A percentile compares a stretch with the other conserved stretches of the same genome.
These are phyloP conservation scores for Antrodiella citrinella DNA, from an alignment of 768 basidiomycete species.

Conservation along the genomic window DNA sequence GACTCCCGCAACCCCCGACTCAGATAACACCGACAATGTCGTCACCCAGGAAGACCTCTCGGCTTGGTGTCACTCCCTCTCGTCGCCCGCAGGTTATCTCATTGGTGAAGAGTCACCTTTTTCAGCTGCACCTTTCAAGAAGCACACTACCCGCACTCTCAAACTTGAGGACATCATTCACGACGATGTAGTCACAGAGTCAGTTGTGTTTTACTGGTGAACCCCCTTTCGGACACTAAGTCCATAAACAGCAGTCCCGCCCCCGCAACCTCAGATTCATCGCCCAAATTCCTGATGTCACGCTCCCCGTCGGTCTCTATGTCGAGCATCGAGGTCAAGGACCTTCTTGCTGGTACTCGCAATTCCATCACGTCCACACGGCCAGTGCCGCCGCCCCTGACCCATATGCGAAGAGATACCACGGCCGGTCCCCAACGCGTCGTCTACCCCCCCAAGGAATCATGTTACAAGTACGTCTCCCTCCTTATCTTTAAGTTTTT, in stretches of 20 bases:
- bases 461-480: slow-evolving; percentile 61
- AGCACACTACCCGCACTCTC: slow-evolving; percentile 50
- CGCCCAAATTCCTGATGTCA: background rate
- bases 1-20: slow-evolving; percentile 62
- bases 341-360: slow-evolving; percentile 15
- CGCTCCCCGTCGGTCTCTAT: slow-evolving; percentile 3
- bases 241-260: slow-evolving; percentile 1
- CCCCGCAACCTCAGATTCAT: slow-evolving; percentile 3
- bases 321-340: background rate
- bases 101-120: slow-evolving; percentile 25
- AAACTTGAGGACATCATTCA: slow-evolving; percentile 68
- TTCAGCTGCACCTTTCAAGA: slow-evolving; percentile 27
- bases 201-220: slow-evolving; percentile 21
- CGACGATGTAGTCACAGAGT: slow-evolving; percentile 73
- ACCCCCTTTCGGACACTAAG: slow-evolving; percentile 9
- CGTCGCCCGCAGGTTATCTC: slow-evolving; percentile 33
- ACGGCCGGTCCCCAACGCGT: slow-evolving; percentile 45
- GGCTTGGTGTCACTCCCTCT: slow-evolving; percentile 49
- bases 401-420: slow-evolving; percentile 48
- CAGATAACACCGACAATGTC: slow-evolving; percentile 44
- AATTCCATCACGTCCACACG: slow-evolving; percentile 41
- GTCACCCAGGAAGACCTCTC: slow-evolving; percentile 45
- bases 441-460: slow-evolving; percentile 65
- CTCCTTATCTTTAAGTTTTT: slow-evolving; percentile 3
- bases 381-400: slow-evolving; percentile 59